Evolutionary conservation across 768 basidiomycete genomes (phyloP), one percentile per base, ranked within the genome.

Genomic region (Leccinum imitatum): DNA sequence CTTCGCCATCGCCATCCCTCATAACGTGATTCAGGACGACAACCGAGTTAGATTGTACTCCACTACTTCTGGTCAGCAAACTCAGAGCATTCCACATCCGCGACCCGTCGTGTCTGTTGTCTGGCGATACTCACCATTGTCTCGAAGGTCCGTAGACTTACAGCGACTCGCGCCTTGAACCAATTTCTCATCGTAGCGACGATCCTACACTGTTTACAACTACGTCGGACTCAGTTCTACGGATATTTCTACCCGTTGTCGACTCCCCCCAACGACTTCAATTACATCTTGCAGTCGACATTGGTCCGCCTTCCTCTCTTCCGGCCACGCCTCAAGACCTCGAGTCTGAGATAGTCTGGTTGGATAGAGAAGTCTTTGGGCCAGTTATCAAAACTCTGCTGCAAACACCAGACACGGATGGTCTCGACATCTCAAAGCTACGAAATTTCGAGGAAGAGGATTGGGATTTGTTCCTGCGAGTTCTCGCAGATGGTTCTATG

Each of bases 241-340:
- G 95, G 23, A 85, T 97, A 67, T 95, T 92, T 72, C 77, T 91
- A 35, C 92, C 95, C 6, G 91, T 97, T 13, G 76, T 97, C 50
- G 95, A 97, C 71, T 85, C 87, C 15, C 93, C 93, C 13, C 85
- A 87, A 62, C 83, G 85, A 69, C 80, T 97, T 44, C 95, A 96
- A 71, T 82, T 97, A 5, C 93, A 94, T 68, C 84, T 88, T 7
- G 82, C 90, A 3, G 70, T 95, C 51, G 91, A 95, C 69, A 72
- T 86, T 8, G 85, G 80, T 64, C 84, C 86, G n/a, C 84, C 89
- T 37, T 66, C 85, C 15, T 73, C 82, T 57, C 73, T 78, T 60
- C 73, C 76, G 37, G 58, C 78, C 60, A 66, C 73, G 46, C 69
- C 76, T 55, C 67, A 73, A 5, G 63, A 73, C 60, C 67, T 75